Conservation (phyloP, 441 rosid species). For the Gossypium schwendimanii region DNA sequence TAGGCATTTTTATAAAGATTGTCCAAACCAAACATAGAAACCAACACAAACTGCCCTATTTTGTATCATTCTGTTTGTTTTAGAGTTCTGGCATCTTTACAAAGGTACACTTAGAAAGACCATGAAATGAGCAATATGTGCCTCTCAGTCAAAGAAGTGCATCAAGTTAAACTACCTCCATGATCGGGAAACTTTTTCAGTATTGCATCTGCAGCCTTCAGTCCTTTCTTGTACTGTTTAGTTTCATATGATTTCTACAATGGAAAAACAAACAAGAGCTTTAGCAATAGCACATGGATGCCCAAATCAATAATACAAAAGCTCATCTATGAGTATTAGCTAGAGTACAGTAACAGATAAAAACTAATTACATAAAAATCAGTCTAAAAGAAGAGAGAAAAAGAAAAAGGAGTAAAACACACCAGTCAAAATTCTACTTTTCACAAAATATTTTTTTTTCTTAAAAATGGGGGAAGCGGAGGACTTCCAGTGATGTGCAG, state of each 20-base stretch:
- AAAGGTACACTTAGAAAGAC: background rate
- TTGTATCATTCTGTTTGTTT: background rate
- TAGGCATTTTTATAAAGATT: background rate
- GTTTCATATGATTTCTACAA: slow-evolving; percentile 98
- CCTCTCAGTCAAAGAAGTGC: background rate
- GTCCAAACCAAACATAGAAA: background rate
- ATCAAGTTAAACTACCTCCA: slow-evolving; percentile 58
- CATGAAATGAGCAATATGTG: background rate
- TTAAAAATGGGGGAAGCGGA: background rate
- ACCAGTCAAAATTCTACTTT: background rate
- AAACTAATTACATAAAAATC: background rate
- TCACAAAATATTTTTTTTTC: background rate
- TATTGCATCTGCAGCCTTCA: slow-evolving; percentile 96
- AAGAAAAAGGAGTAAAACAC: background rate
- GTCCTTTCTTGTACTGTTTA: slow-evolving; percentile 94
- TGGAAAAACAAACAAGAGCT: slow-evolving; percentile 1
- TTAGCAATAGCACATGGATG: background rate
- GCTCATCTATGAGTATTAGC: background rate
- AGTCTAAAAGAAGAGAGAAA: background rate
- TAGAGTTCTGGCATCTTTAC: background rate
- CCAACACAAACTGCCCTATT: background rate
- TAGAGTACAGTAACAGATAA: background rate
- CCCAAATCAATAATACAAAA: background rate
- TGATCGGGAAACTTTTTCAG: slow-evolving; percentile 95
- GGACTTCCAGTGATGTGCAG: background rate